These are phyloP conservation scores for Neofusicoccum ribis DNA, from an alignment of 2,329 filamentous ascomycete species.

Conservation along the genomic window DNA sequence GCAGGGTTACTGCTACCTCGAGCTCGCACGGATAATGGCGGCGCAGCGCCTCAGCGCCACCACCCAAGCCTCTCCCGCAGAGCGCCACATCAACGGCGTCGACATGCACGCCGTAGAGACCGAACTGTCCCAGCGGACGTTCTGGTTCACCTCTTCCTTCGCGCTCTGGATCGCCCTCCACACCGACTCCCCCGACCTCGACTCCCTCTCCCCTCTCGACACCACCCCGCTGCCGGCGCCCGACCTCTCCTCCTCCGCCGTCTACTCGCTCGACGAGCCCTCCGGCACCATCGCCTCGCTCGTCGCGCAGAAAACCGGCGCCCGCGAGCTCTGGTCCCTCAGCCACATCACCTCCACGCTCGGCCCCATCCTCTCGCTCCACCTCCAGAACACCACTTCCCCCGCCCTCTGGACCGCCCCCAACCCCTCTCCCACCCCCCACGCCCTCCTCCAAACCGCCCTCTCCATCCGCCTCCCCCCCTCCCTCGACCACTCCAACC, in stretches of 20 bases:
- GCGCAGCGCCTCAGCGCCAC: slow-evolving; percentile 40
- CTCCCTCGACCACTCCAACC: too few species aligned
- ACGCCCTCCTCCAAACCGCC: background rate
- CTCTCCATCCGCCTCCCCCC: too few species aligned
- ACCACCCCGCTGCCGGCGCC: slow-evolving; percentile 24
- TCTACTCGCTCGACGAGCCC: slow-evolving; percentile 24
- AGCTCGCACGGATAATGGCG: background rate
- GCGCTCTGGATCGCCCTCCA: slow-evolving; percentile 44
- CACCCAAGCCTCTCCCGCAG: slow-evolving; percentile 25
- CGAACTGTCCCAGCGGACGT: slow-evolving; percentile 42
- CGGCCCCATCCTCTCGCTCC: slow-evolving; percentile 12
- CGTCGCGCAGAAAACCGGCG: slow-evolving; percentile 20
- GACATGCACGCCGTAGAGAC: slow-evolving; percentile 44
- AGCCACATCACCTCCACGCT: slow-evolving; percentile 25
- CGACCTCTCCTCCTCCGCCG: slow-evolving; percentile 24
- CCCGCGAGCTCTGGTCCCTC: slow-evolving; percentile 25
- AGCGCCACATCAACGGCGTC: slow-evolving; percentile 45
- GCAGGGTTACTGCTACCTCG: background rate
- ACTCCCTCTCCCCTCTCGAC: slow-evolving; percentile 22
- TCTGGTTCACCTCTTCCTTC: slow-evolving; percentile 44
- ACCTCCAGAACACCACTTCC: background rate
- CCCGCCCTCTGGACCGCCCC: too few species aligned
- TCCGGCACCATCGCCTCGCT: slow-evolving; percentile 26
- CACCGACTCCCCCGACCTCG: slow-evolving; percentile 29
- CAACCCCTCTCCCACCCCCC: background rate